Conservation (phyloP, 116 monocot species). For the Posidonia oceanica region DNA sequence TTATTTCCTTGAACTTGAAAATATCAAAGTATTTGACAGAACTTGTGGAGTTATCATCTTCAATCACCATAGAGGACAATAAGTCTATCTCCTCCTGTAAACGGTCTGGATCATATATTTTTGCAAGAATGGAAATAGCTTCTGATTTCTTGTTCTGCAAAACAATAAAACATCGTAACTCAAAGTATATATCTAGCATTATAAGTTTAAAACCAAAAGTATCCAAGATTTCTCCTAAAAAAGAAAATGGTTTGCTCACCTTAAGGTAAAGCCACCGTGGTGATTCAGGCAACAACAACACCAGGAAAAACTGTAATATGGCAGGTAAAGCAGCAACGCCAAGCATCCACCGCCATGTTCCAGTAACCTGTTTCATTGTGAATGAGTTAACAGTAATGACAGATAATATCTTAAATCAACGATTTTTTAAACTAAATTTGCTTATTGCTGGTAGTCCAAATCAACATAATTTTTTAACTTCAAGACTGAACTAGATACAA, state of each 20-base stretch:
- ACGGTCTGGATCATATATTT: conserved; percentile 66
- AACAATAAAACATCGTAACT: not conserved
- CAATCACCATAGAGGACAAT: conserved; percentile 40
- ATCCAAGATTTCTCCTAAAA: not conserved
- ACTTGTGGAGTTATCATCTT: conserved; percentile 23
- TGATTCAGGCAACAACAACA: conserved; percentile 82
- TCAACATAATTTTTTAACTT: no score
- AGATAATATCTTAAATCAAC: not conserved
- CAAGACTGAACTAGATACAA: no score
- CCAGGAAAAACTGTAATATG: conserved; percentile 71
- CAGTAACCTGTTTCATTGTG: conserved; percentile 49
- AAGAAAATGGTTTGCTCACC: conserved; percentile 14
- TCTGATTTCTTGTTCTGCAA: conserved; percentile 60
- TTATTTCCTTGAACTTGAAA: conserved; percentile 77
- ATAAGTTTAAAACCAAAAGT: not conserved
- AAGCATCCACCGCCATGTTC: conserved; percentile 99
- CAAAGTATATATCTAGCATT: not conserved
- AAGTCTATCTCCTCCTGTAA: conserved; percentile 75
- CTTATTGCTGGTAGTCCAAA: no score
- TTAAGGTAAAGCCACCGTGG: conserved; percentile 87
- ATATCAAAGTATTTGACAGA: conserved; percentile 52
- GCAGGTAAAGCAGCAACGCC: conserved; percentile 85
- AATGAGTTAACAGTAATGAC: not conserved
- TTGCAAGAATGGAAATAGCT: conserved; percentile 63
- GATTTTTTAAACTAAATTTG: no score